Base-by-base conservation (phyloP, 1,139 yeast species). In the Hemisphaericaspora xylofermentans region DNA sequence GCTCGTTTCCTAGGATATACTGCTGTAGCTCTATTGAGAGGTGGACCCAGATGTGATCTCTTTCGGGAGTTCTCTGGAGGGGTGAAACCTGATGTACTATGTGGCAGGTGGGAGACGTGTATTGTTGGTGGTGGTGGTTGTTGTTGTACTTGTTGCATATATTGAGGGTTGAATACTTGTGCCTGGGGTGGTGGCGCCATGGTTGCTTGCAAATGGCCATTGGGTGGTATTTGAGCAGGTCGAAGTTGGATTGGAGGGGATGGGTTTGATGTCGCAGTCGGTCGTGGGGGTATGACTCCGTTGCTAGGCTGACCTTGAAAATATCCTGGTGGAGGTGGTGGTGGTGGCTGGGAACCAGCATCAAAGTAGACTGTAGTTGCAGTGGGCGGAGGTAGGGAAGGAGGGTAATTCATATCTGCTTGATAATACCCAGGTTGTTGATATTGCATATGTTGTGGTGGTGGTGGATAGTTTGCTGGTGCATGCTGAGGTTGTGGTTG, bases 1-100 rank as follows among this genome's bases (percentile, higher is more conserved):
- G 75, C 71, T 29, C 79, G 52, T 49, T 64, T 66, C 26, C 78
- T 47, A 4, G 68, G 57, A 37, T 47, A 50, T 1, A 52, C 38
- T 2, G 52, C 48, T 1, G 56, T 43, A 7, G 45, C 40, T 27
- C 55, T 39, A 6, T 49, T 26, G 6, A 42, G 28, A 13, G 39
- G 39, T 14, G 44, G 37, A 13, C 36, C 34, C 15, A 45, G 26
- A 34, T 40, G 43, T 3, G 42, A 42, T 31, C 52, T 41, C 34
- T 48, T 48, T 33, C 40, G 42, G 6, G 43, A 21, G 21, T 35
- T 44, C n/a, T 33, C 32, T 19, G 38, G 34, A 10, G 36, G 3
- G 18, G 35, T 6, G 13, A 14, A 18, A 5, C 22, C 30, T 4
- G n/a, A 8, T 15, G 29, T 25, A 26, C 14, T 16, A 4, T 14